Evolutionary conservation across 2,329 filamentous ascomycete genomes (phyloP), one percentile per base, ranked within the genome.

Genomic region (Diaporthe aspalathi): DNA sequence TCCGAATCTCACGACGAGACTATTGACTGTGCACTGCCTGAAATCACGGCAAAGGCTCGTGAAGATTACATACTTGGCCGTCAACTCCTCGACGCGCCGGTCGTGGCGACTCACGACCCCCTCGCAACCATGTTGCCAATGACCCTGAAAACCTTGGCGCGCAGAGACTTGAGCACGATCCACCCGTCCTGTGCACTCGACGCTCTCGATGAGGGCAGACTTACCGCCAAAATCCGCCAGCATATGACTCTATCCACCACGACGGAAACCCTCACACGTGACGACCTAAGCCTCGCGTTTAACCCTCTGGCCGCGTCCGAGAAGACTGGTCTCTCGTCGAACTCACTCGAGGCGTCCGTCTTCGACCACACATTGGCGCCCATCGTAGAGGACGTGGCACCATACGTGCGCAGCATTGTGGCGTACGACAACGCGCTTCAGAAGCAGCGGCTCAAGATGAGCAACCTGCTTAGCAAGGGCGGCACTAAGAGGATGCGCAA

Each of bases 331-430:
- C 72, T 78, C 20, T 53, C 77, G 17, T 74, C 76, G 24, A 75
- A 77, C 38, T 78, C 81, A 22, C 84, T 94, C 1, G 88, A 90
- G 43, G 86, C 92, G 0, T 95, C 93, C 0, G 90, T 92, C 0
- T 94, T 97, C 74, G 94, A 97, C 76, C 89, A 93, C 53, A 90
- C 90, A 0, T 83, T 92, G 76, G 79, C 81, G 0, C 84, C 91
- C 24, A 89, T 97, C 40, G 86, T 89, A 0, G 83, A 91, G 16
- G 96, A 99, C 74, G 85, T 98, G 2, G 95, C 94, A 0, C 96
- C 97, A 0, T 98, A 94, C 79, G 89, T 98, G n/a, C 92, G 97
- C 14, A 87, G 88, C 47, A 98, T 99, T 72, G 90, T 95, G 2
- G 86, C 90, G 0, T 93, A 92, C 77, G 95, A 98, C 76, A 83